Base-by-base conservation (phyloP, 805 yeast species). In the Metschnikowia lachancei region DNA sequence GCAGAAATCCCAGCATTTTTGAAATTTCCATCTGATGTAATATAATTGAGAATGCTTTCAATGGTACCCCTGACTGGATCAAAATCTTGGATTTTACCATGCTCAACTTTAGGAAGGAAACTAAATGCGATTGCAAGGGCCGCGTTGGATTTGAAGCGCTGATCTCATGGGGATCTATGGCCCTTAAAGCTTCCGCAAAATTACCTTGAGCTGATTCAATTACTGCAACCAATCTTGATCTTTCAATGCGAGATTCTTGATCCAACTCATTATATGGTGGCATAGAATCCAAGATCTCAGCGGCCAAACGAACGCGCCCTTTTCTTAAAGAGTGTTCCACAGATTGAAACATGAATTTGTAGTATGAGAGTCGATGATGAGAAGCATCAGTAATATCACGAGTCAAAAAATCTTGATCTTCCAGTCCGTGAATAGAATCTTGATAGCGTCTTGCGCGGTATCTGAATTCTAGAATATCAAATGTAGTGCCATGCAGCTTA, bases 21-120 rank as follows among this genome's bases (percentile, higher is more conserved):
- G 85, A 77, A 11, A 70, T 56, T 39, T 75, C 72, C 1, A 84
- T 61, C 42, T 80, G 71, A 50, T 78, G 78, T 5, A 78, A 58
- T 0, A 82, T 55, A 16, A 75, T 57, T 0, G 84, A 74, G 8
- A 83, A 51, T 0, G 78, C 80, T 46, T 84, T 69, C 9, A 75
- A 61, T 12, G 81, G 77, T 4, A 71, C 62, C 0, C 77, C 74
- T 13, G 75, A 60, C 4, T 63, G 53, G 19, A 74, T 53, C 47
- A 80, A 62, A 1, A 80, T 67, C 12, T 65, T 56, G 36, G 80
- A 72, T 53, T 77, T 76, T 41, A 81, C 55, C 10, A 81, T 54
- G 39, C 72, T 77, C 45, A 76, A 71, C 55, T 69, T 70, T 18
- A 80, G 62, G 31, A 67, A 66, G 70, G 78, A 8, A 29, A 33